Percentiles rank a stretch among this genome's conserved stretches.
phyloP scores from a whole-genome alignment of 2,329 filamentous ascomycete species.

The Sphaerostilbella broomeana region DNA sequence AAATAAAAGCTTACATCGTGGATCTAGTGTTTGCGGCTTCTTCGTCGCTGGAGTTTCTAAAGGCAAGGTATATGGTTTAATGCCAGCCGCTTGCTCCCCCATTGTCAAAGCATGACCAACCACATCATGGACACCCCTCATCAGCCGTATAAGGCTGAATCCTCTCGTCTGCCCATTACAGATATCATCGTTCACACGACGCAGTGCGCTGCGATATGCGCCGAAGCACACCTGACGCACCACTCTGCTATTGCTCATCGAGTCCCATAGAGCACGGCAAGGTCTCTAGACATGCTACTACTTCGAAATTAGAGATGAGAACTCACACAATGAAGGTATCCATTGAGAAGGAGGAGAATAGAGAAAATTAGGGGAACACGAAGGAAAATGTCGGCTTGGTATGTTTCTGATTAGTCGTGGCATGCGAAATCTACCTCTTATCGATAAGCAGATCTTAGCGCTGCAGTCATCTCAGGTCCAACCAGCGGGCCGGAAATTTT shows the following conservation, averaged over 20 bases:
- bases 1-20: neutral
- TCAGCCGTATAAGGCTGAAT: slow-evolving; percentile 12
- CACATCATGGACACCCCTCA: slow-evolving; percentile 14
- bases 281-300: neutral
- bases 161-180: slow-evolving; percentile 9
- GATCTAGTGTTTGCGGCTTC: neutral
- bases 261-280: slow-evolving; percentile 9
- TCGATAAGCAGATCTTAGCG: slow-evolving; percentile 8
- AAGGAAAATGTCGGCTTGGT: neutral
- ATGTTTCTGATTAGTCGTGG: neutral
- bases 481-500: slow-evolving; percentile 19
- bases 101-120: slow-evolving; percentile 14
- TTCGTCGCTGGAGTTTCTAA: neutral
- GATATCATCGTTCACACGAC: neutral
- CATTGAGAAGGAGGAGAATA: neutral
- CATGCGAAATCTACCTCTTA: slow-evolving; percentile 4
- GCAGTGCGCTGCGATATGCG: slow-evolving; percentile 1
- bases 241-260: slow-evolving; percentile 17
- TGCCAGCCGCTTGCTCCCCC: slow-evolving; percentile 12
- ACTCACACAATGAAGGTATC: too few relatives aligned
- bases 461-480: slow-evolving; percentile 2
- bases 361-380: neutral
- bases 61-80: slow-evolving; percentile 2
- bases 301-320: neutral
- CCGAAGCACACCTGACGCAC: slow-evolving; percentile 15